These are phyloP conservation scores for Esteya vermicola DNA, from an alignment of 2,329 filamentous ascomycete genomes.

Conservation along the genomic window DNA sequence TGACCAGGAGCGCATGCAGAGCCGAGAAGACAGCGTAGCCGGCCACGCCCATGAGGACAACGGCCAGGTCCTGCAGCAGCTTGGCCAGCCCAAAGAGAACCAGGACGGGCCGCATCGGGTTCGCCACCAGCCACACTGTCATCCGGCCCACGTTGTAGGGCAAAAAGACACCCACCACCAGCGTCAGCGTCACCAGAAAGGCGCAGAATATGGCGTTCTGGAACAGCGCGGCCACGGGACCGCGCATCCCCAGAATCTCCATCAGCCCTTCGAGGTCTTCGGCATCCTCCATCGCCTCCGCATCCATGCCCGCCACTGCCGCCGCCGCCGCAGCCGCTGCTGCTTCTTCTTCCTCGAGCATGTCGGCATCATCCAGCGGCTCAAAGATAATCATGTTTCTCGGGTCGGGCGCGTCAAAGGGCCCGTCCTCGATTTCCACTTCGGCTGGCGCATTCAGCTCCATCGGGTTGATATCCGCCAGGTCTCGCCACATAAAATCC, in stretches of 20 bases:
- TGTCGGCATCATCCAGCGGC: conserved; percentile 10
- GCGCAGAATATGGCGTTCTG: conserved; percentile 94
- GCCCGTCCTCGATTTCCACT: conserved; percentile 18
- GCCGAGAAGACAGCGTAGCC: conserved; percentile 23
- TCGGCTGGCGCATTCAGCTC: conserved; percentile 29
- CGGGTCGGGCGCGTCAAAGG: conserved; percentile 7
- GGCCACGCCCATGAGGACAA: conserved; percentile 47
- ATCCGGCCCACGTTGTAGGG: conserved; percentile 88
- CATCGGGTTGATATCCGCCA: conserved; percentile 37
- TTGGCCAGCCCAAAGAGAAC: conserved; percentile 63
- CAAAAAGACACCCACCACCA: conserved; percentile 74
- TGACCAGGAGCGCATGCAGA: conserved; percentile 24
- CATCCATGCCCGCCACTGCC: conserved; percentile 51
- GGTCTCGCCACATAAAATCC: conserved; percentile 48
- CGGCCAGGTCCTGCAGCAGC: conserved; percentile 58
- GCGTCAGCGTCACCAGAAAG: conserved; percentile 74
- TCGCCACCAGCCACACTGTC: conserved; percentile 63
- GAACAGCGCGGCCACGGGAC: conserved; percentile 74
- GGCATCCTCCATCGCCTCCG: conserved; percentile 65
- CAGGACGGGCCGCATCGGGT: conserved; percentile 62
- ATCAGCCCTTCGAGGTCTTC: conserved; percentile 95
- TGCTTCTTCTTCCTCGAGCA: conserved; percentile 35
- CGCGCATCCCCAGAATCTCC: conserved; percentile 92
- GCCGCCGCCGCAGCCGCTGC: conserved; percentile 50
- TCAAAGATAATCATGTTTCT: conserved; percentile 8